Evolutionary conservation across 345 rosid species (phyloP).

Genomic region (Erucastrum elatum): DNA sequence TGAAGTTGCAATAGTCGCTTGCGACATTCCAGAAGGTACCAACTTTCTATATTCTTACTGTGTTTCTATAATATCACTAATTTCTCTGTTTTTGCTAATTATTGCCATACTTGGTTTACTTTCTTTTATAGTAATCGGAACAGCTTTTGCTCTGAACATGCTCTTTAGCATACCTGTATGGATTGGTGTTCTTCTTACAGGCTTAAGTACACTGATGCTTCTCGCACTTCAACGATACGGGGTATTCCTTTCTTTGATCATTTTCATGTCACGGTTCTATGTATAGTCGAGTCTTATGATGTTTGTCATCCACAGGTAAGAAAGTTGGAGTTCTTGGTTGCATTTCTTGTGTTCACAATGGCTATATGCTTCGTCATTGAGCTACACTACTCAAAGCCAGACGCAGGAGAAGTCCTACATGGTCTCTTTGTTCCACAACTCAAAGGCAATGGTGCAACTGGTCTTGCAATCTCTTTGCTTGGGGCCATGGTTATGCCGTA

Average conservation of each 20-base stretch:
- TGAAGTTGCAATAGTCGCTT: conserved; percentile 88
- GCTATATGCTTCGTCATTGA: conserved; percentile 83
- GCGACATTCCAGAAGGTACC: conserved; percentile 95
- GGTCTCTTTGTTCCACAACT: conserved; percentile 98
- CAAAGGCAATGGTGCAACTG: conserved; percentile 92
- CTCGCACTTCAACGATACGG: conserved; percentile 88
- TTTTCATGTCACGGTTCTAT: neutral
- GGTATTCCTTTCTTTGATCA: conserved; percentile 38
- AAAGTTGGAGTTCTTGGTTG: conserved; percentile 82
- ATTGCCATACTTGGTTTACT: neutral
- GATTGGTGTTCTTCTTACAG: conserved; percentile 93
- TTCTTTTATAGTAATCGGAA: conserved; percentile 74
- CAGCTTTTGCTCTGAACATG: conserved; percentile 96
- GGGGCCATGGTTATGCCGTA: conserved; percentile 99
- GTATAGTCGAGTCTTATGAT: conserved; percentile 9
- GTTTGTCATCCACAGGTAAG: conserved; percentile 55
- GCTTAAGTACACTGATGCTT: conserved; percentile 82
- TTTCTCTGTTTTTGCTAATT: neutral
- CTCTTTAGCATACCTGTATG: conserved; percentile 83
- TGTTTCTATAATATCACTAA: neutral
- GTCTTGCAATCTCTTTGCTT: conserved; percentile 92
- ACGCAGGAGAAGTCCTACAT: conserved; percentile 58
- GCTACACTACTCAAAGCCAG: conserved; percentile 84
- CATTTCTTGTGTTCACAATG: conserved; percentile 80
- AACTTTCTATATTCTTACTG: neutral